phyloP scores from a whole-genome alignment of 73 alveolate genomes.

The Breviolum minutum region DNA sequence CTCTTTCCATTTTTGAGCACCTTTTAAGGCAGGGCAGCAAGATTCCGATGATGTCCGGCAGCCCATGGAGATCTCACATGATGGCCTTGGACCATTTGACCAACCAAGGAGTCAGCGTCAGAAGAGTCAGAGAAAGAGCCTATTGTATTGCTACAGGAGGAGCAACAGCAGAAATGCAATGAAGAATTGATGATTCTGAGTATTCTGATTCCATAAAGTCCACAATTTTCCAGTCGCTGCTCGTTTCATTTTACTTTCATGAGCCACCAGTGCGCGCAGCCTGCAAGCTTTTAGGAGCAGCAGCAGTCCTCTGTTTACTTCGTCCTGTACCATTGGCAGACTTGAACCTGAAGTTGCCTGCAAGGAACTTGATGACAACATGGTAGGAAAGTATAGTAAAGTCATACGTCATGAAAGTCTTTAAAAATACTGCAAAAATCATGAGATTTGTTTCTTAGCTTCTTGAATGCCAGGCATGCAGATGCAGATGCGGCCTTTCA shows the following conservation, averaged over 20 bases:
- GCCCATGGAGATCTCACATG: not conserved
- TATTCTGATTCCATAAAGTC: not conserved
- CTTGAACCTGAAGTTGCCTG: not conserved
- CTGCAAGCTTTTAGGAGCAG: constrained; percentile 25
- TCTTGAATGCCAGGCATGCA: constrained; percentile 7
- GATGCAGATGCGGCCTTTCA: constrained; percentile 73
- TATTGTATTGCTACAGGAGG: constrained; percentile 70
- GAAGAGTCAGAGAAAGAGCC: constrained; percentile 61
- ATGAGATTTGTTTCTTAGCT: not conserved
- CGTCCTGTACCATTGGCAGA: not conserved
- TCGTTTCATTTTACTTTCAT: no score
- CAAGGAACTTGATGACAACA: no score
- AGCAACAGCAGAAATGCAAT: not conserved
- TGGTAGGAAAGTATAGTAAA: no score
- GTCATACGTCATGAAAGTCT: no score
- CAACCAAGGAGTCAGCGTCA: not conserved
- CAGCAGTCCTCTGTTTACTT: constrained; percentile 65
- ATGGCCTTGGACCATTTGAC: not conserved
- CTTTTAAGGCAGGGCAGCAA: not conserved
- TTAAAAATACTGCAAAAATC: not conserved
- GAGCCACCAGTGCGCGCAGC: not conserved
- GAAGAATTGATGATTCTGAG: not conserved
- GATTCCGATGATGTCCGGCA: constrained; percentile 15
- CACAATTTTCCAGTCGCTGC: not conserved
- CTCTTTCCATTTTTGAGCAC: no score